Conservation (phyloP, 345 rosid genomes). For the Citropsis articulata region DNA sequence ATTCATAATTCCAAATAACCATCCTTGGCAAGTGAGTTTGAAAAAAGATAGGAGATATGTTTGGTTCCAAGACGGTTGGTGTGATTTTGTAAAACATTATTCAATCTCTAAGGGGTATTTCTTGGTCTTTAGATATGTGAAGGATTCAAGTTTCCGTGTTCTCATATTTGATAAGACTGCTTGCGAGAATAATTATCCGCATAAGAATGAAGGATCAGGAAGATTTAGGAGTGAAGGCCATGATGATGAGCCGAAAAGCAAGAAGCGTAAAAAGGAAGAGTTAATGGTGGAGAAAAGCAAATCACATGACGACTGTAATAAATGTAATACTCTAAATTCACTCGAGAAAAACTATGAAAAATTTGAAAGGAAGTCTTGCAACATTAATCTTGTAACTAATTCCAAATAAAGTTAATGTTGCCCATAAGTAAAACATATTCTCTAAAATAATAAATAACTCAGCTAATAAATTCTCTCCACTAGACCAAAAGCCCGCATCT, state of each 20-base stretch:
- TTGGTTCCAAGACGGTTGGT: constrained; percentile 43
- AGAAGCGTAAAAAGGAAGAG: constrained; percentile 6
- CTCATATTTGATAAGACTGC: constrained; percentile 28
- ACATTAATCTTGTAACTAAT: no score
- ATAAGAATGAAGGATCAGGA: not conserved
- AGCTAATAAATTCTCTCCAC: no score
- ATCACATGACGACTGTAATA: not conserved
- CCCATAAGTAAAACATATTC: no score
- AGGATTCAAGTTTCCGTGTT: constrained; percentile 29
- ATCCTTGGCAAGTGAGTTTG: constrained; percentile 37
- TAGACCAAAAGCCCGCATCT: no score
- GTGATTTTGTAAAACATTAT: constrained; percentile 29
- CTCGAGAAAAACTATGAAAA: no score
- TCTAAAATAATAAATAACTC: no score
- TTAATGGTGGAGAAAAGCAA: not conserved
- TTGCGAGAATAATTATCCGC: constrained; percentile 32
- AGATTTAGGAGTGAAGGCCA: not conserved
- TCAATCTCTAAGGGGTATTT: constrained; percentile 27
- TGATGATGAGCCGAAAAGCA: not conserved
- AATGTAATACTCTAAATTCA: no score
- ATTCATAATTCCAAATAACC: constrained; percentile 25
- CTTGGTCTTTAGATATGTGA: constrained; percentile 39
- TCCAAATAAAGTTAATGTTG: no score
- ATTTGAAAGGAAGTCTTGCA: no score
- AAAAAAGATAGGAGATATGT: constrained; percentile 11